Conservation (phyloP, 2,329 filamentous ascomycete species). For the Parafenestella ontariensis region DNA sequence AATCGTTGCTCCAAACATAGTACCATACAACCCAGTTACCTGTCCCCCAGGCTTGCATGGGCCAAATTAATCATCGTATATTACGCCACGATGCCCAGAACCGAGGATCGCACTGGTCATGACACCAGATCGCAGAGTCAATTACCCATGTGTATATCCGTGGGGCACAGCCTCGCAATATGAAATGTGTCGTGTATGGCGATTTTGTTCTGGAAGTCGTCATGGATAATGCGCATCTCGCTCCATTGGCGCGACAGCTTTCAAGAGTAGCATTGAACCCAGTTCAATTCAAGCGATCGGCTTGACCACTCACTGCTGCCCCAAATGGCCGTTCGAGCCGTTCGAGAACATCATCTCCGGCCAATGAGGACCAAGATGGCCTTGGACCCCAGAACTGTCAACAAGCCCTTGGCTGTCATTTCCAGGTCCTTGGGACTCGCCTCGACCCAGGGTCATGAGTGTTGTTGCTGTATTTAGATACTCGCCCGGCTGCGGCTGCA, state of each 20-base stretch:
- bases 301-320: slow-evolving; percentile 18
- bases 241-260: not conserved
- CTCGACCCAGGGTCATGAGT: slow-evolving; percentile 48
- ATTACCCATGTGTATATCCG: slow-evolving; percentile 5
- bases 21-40: slow-evolving; percentile 18
- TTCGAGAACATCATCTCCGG: slow-evolving; percentile 38
- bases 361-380: slow-evolving; percentile 35
- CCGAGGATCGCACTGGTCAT: slow-evolving; percentile 8
- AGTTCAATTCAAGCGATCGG: not conserved
- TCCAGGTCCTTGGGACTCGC: slow-evolving; percentile 23
- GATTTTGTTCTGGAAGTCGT: not conserved
- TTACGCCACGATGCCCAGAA: slow-evolving; percentile 11
- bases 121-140: slow-evolving; percentile 4
- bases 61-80: slow-evolving; percentile 12
- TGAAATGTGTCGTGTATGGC: not conserved
- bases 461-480: slow-evolving; percentile 50
- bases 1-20: slow-evolving; percentile 16
- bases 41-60: slow-evolving; percentile 5
- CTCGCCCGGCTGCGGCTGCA: slow-evolving; percentile 39
- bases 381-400: slow-evolving; percentile 32
- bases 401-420: slow-evolving; percentile 25
- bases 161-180: slow-evolving; percentile 1
- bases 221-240: not conserved
- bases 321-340: slow-evolving; percentile 29
- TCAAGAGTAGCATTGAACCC: not conserved